Evolutionary conservation across 2,329 filamentous ascomycete genomes (phyloP), one percentile per base, ranked within the genome.

Genomic region (Colletotrichum sidae): DNA sequence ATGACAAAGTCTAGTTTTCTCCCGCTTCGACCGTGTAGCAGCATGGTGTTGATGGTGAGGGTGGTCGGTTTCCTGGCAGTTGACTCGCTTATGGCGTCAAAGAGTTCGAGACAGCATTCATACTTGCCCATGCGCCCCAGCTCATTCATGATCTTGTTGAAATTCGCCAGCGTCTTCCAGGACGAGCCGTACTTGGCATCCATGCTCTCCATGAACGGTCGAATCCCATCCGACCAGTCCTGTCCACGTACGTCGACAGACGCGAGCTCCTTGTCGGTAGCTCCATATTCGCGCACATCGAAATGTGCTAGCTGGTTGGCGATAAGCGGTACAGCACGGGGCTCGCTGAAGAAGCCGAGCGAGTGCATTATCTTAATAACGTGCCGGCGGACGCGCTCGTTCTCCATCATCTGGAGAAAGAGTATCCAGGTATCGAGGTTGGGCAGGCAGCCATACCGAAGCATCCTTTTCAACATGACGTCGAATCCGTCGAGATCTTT

Each of bases 331-430:
- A 79, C 73, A 1, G 77, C 78, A 0, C 69, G 69, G 0, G 74
- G 72, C 33, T 78, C 75, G 8, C 76, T 71, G 45, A 86, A 75
- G 53, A 85, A 75, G 33, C 80, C 80, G 15, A 79, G 74, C 41
- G 78, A 72, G 59, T 81, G 75, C 83, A 86, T 86, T 61, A 76
- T 75, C 11, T 78, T 77, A 37, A 86, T 71, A 37, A 84, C 74
- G 68, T 82, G 80, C 33, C 79, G 78, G 55, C 79, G 77, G 54
- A 83, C 79, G n/a, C 86, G 82, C 71, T 90, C 88, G 10, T 84
- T 84, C 73, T 87, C 84, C 62, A 91, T 84, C 49, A 86, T 76
- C n/a, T 76, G 73, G 15, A 86, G 73, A 63, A 85, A 83, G 4
- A 81, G 74, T 3, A 81, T 68, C 84, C 84, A 86, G 0, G 84